phyloP scores from a whole-genome alignment of 2,329 filamentous ascomycete species.

The Aspergillus sp. region DNA sequence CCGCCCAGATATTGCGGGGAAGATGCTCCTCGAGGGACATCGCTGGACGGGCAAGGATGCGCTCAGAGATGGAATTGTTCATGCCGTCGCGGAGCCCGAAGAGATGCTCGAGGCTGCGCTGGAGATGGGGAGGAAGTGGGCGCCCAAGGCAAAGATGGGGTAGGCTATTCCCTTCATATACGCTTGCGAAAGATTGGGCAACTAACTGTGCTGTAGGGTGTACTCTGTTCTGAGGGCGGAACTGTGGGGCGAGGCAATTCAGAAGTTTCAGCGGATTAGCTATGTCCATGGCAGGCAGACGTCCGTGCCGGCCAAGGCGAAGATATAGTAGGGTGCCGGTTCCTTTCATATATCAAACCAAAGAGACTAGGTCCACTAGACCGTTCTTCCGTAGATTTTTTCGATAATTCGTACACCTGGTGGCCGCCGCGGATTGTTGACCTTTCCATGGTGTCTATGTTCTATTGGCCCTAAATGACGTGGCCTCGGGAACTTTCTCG shows the following conservation, averaged over 20 bases:
- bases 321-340: neutral
- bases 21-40: constrained; percentile 62
- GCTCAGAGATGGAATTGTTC: constrained; percentile 58
- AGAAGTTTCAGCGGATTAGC: constrained; percentile 56
- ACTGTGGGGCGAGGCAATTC: constrained; percentile 58
- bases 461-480: too few species aligned
- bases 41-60: constrained; percentile 59
- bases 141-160: constrained; percentile 41
- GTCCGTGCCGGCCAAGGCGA: constrained; percentile 10
- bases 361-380: too few species aligned
- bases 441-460: too few species aligned
- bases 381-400: too few species aligned
- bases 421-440: too few species aligned
- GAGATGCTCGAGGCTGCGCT: constrained; percentile 54
- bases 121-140: constrained; percentile 49
- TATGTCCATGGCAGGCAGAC: constrained; percentile 53
- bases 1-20: constrained; percentile 55
- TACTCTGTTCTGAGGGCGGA: constrained; percentile 58
- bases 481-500: too few species aligned
- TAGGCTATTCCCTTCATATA: constrained; percentile 12
- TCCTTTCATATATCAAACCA: too few species aligned
- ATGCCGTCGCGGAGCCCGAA: constrained; percentile 55
- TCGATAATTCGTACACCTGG: too few species aligned
- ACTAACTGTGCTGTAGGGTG: constrained; percentile 36
- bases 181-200: too few species aligned